Evolutionary conservation across 2,329 filamentous ascomycete genomes (phyloP), one percentile per base, ranked within the genome.

Genomic region (Alternaria atra): DNA sequence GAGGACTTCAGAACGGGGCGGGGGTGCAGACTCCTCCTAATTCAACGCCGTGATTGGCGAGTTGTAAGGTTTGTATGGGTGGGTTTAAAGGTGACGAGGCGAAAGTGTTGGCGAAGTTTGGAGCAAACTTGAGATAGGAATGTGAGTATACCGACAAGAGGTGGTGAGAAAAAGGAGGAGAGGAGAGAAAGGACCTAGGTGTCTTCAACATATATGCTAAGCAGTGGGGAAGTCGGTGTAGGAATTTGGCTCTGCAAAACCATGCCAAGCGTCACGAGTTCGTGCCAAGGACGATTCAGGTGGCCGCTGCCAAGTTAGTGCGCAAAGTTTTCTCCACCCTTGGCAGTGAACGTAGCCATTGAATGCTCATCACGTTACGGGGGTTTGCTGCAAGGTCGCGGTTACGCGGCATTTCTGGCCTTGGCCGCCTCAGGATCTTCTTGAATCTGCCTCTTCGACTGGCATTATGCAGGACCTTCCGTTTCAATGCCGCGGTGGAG

Each of bases 1-100:
- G 60, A 63, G 61, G 40, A 72, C 68, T 70, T 72, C 70, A 72
- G 70, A 55, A 71, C 64, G 42, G 68, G 70, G 64, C 65, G 44
- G 66, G 70, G 70, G 65, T 58, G 66, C 70, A 72, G 70, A 71
- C 69, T 72, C 69, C 69, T 71, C 69, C 69, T 55, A 52, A 32
- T 58, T 63, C 54, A 39, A 67, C 59, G 69, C 69, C 69, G 68
- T 70, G 66, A 63, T 69, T 72, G 69, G 69, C 69, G 58, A 67
- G 13, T 63, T 43, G 51, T 53, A 9, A 29, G 20, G 35, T 56
- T 30, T 13, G 20, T 32, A 20, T 23, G 40, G 37, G 29, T 23
- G 25, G 17, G 20, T 20, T 39, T 42, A 10, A 15, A 10, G 10
- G 10, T 43, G 42, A 54, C 50, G 52, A 34, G 39, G 55, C 17